A percentile compares a stretch with the other conserved stretches of the same genome.
Evolutionary conservation across 129 eudicot species (phyloP).

Genomic region (Mikania micrantha): DNA sequence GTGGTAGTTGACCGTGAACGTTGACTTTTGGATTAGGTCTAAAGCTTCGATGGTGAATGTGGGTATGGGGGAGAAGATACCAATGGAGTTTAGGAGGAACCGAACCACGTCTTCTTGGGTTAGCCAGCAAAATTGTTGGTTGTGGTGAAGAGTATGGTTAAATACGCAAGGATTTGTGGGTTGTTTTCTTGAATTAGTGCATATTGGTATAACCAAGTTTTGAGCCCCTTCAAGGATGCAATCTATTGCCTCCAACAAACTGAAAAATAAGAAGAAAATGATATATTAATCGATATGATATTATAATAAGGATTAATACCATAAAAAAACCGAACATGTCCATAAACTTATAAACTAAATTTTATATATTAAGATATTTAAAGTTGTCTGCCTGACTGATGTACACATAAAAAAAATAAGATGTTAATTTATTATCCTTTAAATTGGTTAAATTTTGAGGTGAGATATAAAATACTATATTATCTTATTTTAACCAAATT

Average conservation of each 20-base stretch:
- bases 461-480: too few relatives aligned
- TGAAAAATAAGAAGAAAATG: constrained; percentile 14
- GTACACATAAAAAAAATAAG: too few relatives aligned
- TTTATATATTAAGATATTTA: too few relatives aligned
- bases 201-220: constrained; percentile 69
- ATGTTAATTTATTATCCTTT: too few relatives aligned
- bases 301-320: too few relatives aligned
- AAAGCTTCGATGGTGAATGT: constrained; percentile 51
- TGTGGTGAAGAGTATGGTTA: too few relatives aligned
- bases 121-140: constrained; percentile 54
- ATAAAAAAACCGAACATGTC: too few relatives aligned
- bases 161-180: constrained; percentile 27
- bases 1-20: constrained; percentile 49
- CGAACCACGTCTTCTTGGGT: constrained; percentile 85
- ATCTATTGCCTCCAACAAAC: constrained; percentile 74
- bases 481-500: too few relatives aligned
- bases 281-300: neutral
- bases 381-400: too few relatives aligned
- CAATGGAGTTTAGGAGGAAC: constrained; percentile 65
- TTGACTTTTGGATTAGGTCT: constrained; percentile 43
- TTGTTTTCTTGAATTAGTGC: constrained; percentile 34
- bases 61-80: constrained; percentile 67
- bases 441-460: too few relatives aligned
- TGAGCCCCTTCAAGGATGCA: constrained; percentile 84
- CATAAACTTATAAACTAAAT: too few relatives aligned